Evolutionary conservation across 345 rosid species (phyloP).

Genomic region (Salix exigua): DNA sequence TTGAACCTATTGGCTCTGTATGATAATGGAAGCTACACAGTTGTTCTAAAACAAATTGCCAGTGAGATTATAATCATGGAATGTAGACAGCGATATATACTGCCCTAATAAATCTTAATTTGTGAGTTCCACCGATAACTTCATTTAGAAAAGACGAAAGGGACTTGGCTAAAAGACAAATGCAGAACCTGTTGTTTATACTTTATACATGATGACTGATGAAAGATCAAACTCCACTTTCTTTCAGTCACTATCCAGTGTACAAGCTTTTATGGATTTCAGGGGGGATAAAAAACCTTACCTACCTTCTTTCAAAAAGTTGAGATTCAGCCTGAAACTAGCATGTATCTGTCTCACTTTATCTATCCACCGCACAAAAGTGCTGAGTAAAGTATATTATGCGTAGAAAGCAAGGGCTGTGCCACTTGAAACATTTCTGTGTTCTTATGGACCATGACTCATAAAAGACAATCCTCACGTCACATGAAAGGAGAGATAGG

Average conservation of each 20-base stretch:
- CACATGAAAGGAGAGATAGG: not conserved
- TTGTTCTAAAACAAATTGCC: too few relatives aligned
- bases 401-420: not conserved
- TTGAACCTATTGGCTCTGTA: too few relatives aligned
- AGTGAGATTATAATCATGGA: not conserved
- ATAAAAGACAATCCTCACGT: not conserved
- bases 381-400: not conserved
- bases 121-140: not conserved
- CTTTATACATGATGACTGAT: not conserved
- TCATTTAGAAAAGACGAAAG: not conserved
- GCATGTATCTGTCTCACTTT: not conserved
- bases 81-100: not conserved
- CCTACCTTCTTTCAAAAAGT: not conserved
- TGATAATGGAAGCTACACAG: too few relatives aligned
- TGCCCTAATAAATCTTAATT: not conserved
- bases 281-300: not conserved
- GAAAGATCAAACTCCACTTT: not conserved
- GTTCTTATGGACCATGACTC: not conserved
- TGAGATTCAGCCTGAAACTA: not conserved
- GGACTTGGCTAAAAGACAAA: too few relatives aligned
- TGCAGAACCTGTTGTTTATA: not conserved
- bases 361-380: not conserved
- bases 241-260: not conserved
- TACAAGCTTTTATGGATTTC: not conserved
- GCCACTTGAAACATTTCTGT: not conserved